Evolutionary conservation across 768 basidiomycete species (phyloP), one percentile per base, ranked within the genome.

Genomic region (Leucocoprinus leucothites): DNA sequence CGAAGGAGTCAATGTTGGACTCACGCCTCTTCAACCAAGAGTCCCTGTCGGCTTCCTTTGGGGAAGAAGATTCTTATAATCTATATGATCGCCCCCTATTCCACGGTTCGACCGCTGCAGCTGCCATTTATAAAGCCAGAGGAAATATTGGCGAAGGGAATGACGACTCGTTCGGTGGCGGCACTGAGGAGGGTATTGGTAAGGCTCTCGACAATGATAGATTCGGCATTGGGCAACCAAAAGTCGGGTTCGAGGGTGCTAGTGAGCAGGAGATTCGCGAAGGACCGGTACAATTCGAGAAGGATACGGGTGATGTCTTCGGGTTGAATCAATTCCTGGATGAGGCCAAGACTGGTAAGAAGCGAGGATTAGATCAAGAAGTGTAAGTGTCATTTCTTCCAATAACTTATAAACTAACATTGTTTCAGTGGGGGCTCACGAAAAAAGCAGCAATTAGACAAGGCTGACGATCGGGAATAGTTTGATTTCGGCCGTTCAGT

Each of bases 51-150:
- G 79, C 76, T 41, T 81, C 78, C 52, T 98, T 98, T 70, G 97
- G 83, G 28, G 90, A 92, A 61, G 93, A 96, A 31, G 97, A 98
- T 50, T 79, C 83, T n/a, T 98, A 98, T 73, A 91, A 86, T 62
- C 72, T 99, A 24, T 98, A 98, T 72, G 97, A 99, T 68, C 84
- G 85, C 48, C 94, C 96, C 2, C 76, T 99, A 48, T 99, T 99
- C 82, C 89, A 94, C 63, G 96, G 97, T 1, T 96, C 95, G 2
- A 86, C 89, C 3, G 96, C 96, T 16, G 94, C 92, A 0, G 94
- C 96, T n/a, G 97, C 97, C n/a, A 99, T 99, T 62, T 99, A 99
- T 80, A 96, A 95, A 70, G 92, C 96, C 3, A 81, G 87, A 24
- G 94, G 95, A 0, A 89, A 92, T 61, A 90, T 93, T 56, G 66